These are phyloP conservation scores for Musa troglodytarum DNA, from an alignment of 176 grass and related monocot species.

Conservation along the genomic window DNA sequence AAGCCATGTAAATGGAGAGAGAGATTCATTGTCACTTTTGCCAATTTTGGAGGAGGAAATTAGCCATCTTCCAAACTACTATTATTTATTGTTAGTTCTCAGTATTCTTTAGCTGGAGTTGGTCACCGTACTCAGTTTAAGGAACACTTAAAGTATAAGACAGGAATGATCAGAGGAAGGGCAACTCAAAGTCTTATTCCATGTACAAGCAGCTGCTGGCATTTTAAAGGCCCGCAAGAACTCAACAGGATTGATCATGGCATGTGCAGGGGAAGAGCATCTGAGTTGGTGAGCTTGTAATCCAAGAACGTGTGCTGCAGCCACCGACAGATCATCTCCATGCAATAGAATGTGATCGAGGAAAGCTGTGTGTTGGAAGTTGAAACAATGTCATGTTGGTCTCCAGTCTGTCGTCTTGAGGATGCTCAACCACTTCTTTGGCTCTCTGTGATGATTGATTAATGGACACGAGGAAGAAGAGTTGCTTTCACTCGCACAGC, in stretches of 20 bases:
- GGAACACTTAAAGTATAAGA: neutral
- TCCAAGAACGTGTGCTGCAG: neutral
- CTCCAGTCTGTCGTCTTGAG: neutral
- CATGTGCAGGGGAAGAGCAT: neutral
- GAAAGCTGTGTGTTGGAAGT: neutral
- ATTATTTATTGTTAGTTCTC: neutral
- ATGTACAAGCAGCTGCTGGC: neutral
- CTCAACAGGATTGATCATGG: neutral
- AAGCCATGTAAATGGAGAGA: neutral
- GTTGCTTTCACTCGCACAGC: too few relatives aligned
- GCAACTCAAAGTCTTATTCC: neutral
- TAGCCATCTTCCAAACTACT: neutral
- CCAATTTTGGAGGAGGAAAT: neutral
- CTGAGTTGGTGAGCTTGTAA: neutral
- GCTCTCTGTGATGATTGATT: too few relatives aligned
- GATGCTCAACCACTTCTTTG: too few relatives aligned
- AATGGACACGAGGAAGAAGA: too few relatives aligned
- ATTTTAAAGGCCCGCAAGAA: neutral
- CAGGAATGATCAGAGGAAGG: neutral
- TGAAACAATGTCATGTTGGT: neutral
- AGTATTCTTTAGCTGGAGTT: neutral
- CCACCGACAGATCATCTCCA: neutral
- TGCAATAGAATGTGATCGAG: neutral
- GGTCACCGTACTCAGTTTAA: neutral
- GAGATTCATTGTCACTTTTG: neutral